Percentiles rank a stretch among this genome's conserved stretches.
These are phyloP conservation scores for Xylaria sp. DNA, from an alignment of 2,329 filamentous ascomycete species.

Conservation along the genomic window DNA sequence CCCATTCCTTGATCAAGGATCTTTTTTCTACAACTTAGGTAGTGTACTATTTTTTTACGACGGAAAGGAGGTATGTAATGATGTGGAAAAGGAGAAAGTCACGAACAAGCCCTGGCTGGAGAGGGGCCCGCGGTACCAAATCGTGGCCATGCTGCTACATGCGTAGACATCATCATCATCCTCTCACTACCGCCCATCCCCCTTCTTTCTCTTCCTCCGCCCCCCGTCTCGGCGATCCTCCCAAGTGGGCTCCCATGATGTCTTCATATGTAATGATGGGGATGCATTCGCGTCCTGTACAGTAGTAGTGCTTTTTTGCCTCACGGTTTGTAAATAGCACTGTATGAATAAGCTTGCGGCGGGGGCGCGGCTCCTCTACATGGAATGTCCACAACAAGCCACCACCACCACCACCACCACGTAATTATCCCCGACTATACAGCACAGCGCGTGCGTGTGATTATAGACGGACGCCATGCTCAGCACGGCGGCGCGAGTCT, in stretches of 20 bases:
- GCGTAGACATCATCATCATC: background rate
- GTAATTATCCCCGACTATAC: background rate
- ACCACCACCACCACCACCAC: too few species aligned
- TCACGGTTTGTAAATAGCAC: background rate
- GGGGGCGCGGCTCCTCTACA: background rate
- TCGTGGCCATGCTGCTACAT: background rate
- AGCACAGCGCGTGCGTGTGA: background rate
- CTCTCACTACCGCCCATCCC: too few species aligned
- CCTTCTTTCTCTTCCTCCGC: too few species aligned
- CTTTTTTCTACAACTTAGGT: too few species aligned
- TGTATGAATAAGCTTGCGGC: background rate
- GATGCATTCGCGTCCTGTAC: background rate
- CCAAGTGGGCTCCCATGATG: background rate
- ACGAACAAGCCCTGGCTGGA: too few species aligned
- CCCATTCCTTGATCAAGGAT: too few species aligned
- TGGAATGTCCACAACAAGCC: background rate
- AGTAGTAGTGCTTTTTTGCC: too few species aligned
- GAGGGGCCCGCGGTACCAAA: too few species aligned
- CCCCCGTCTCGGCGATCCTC: background rate
- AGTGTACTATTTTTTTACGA: background rate
- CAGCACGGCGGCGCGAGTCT: constrained; percentile 22
- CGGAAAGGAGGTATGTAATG: background rate
- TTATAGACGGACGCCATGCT: constrained; percentile 18
- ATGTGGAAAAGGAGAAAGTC: too few species aligned
- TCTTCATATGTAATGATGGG: background rate